Percentiles rank a stretch among this genome's conserved stretches.
phyloP scores from a whole-genome alignment of 2,329 filamentous ascomycete species.

The Pleurostoma richardsiae region DNA sequence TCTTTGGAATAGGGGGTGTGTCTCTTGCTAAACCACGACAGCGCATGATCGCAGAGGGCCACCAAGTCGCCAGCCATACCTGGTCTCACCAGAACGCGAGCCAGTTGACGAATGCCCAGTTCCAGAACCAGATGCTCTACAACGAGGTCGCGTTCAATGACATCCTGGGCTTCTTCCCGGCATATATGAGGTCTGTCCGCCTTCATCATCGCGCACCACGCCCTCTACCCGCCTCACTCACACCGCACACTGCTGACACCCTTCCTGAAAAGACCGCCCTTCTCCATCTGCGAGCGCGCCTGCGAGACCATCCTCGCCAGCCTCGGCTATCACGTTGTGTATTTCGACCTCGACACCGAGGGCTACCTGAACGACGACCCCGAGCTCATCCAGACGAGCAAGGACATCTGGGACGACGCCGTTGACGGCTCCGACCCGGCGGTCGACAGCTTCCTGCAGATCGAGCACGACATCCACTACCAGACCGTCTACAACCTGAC shows the following conservation, averaged over 20 bases:
- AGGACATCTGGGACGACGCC: slow-evolving; percentile 29
- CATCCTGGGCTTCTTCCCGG: slow-evolving; percentile 37
- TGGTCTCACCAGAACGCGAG: slow-evolving; percentile 39
- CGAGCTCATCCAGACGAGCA: slow-evolving; percentile 24
- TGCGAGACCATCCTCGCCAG: slow-evolving; percentile 21
- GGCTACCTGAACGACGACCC: slow-evolving; percentile 25
- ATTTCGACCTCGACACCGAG: slow-evolving; percentile 29
- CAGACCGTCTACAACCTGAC: slow-evolving; percentile 41
- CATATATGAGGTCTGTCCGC: slow-evolving; percentile 32
- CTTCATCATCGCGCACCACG: not conserved
- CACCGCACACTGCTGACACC: slow-evolving; percentile 11
- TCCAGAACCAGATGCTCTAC: slow-evolving; percentile 32
- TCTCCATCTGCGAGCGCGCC: slow-evolving; percentile 27
- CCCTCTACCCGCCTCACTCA: slow-evolving; percentile 16
- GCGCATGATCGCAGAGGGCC: slow-evolving; percentile 36
- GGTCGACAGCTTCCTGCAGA: slow-evolving; percentile 35
- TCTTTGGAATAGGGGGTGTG: no score
- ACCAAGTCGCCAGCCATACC: slow-evolving; percentile 43
- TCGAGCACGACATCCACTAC: slow-evolving; percentile 46
- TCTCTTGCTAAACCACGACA: slow-evolving; percentile 11
- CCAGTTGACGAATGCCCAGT: slow-evolving; percentile 23
- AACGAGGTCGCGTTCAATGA: slow-evolving; percentile 39
- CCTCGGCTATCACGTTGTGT: slow-evolving; percentile 29
- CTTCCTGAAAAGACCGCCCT: slow-evolving; percentile 27
- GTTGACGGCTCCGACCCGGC: slow-evolving; percentile 18